A percentile compares a stretch with the other conserved stretches of the same genome.
phyloP scores from a whole-genome alignment of 202 grass and related monocot genomes.

The Tripidium arundinaceum region DNA sequence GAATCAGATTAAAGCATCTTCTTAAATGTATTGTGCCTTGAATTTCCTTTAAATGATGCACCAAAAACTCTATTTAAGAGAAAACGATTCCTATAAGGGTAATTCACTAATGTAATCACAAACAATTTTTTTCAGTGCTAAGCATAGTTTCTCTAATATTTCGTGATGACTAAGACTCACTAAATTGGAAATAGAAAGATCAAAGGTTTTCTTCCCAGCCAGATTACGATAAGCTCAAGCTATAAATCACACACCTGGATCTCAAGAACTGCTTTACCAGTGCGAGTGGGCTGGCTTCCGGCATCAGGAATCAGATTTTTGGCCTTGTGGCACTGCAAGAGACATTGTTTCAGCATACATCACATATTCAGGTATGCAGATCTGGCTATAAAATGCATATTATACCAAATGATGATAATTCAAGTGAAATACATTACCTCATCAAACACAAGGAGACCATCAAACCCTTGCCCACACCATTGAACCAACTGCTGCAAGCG shows the following conservation, averaged over 20 bases:
- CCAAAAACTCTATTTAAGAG: neutral
- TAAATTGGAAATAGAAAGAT: slow-evolving; percentile 19
- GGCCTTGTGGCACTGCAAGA: slow-evolving; percentile 93
- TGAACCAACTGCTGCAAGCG: slow-evolving; percentile 96
- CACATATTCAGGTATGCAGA: slow-evolving; percentile 24
- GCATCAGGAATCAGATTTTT: slow-evolving; percentile 98
- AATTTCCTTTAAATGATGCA: neutral
- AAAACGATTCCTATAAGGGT: neutral
- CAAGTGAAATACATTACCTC: slow-evolving; percentile 58
- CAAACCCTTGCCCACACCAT: slow-evolving; percentile 87
- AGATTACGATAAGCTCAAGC: slow-evolving; percentile 10
- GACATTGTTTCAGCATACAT: slow-evolving; percentile 25
- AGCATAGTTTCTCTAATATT: slow-evolving; percentile 16
- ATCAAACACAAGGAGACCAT: slow-evolving; percentile 91
- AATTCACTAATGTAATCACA: neutral
- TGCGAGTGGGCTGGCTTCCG: slow-evolving; percentile 91
- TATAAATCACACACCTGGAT: slow-evolving; percentile 62
- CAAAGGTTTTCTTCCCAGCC: neutral
- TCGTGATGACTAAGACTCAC: neutral
- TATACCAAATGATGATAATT: neutral
- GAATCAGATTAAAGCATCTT: neutral
- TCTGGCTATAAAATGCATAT: slow-evolving; percentile 11
- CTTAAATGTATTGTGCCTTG: neutral
- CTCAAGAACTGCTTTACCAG: slow-evolving; percentile 90
- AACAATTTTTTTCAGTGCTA: neutral